Conservation (phyloP, 129 eudicot genomes). For the Daucus carota region DH1_v3.0 NC_030383.2:57936001-57936500, state of each 20-base stretch:
- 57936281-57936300: too few relatives aligned
- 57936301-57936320: neutral
- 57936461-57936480: neutral
- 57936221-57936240: too few relatives aligned
- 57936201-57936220: neutral
- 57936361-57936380: neutral
- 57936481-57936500: neutral
- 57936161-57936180: too few relatives aligned
- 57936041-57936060: neutral
- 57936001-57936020: neutral
- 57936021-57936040: neutral
- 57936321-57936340: neutral
- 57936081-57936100: neutral
- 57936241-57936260: too few relatives aligned
- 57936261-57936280: too few relatives aligned
- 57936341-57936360: neutral
- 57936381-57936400: neutral
- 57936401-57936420: neutral
- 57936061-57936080: neutral
- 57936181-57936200: neutral
- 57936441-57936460: neutral
- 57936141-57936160: neutral
- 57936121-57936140: neutral
- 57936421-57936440: neutral
- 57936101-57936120: neutral